phyloP scores from a whole-genome alignment of 768 basidiomycete species.

The Auriscalpium orientale region DNA sequence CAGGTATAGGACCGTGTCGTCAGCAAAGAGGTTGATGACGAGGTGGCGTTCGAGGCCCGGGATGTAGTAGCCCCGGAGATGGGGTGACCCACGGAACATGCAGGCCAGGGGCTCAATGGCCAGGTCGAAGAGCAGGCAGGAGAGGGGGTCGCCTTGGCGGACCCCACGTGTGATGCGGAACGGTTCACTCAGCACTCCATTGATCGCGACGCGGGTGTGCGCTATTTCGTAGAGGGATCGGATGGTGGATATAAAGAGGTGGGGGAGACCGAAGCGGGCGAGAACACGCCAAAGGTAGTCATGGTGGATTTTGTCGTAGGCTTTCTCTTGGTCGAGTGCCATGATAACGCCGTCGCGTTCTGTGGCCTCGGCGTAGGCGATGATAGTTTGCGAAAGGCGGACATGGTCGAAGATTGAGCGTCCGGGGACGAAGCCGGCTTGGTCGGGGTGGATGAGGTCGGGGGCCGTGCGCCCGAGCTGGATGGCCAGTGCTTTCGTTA shows the following conservation, averaged over 20 bases:
- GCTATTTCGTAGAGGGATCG: slow-evolving; percentile 1
- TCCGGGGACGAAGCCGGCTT: slow-evolving; percentile 6
- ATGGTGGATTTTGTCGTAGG: slow-evolving; percentile 11
- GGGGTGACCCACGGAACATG: too few relatives aligned
- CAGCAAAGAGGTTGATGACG: too few relatives aligned
- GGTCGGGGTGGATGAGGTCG: slow-evolving; percentile 1
- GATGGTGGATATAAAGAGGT: neutral
- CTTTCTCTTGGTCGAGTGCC: slow-evolving; percentile 1
- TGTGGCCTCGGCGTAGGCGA: neutral
- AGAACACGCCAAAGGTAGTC: slow-evolving; percentile 7
- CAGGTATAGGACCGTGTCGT: too few relatives aligned
- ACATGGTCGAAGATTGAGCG: slow-evolving; percentile 1
- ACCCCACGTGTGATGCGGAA: too few relatives aligned
- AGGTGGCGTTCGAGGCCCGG: too few relatives aligned
- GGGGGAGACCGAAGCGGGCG: neutral
- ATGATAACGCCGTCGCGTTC: slow-evolving; percentile 1
- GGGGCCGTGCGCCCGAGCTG: too few relatives aligned
- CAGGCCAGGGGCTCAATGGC: neutral
- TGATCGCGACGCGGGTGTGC: neutral
- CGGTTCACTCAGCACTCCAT: too few relatives aligned
- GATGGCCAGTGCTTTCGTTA: slow-evolving; percentile 7
- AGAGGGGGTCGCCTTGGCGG: too few relatives aligned
- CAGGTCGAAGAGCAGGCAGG: neutral
- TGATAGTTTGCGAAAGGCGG: neutral
- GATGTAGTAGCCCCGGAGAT: too few relatives aligned